Evolutionary conservation across 257 asterid species (phyloP), one percentile per base, ranked within the genome.

Genomic region (Ophiorrhiza pumila): DNA sequence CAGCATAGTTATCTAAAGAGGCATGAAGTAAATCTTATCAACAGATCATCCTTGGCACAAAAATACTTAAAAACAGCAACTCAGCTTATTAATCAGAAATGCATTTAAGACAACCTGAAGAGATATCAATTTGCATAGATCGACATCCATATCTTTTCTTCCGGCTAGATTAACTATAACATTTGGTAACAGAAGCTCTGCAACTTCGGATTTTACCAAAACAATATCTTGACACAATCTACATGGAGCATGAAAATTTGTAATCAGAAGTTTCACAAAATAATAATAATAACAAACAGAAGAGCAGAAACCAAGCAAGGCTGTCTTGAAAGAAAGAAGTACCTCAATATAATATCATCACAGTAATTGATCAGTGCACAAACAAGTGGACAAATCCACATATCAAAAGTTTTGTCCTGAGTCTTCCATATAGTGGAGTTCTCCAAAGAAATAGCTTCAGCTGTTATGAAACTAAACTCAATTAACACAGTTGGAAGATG

Each of bases 201-300:
- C 92, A 78, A 94, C 94, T 86, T 94, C 99, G 70, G 88, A 83
- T 84, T 94, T 94, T 74, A 85, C 88, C 79, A 87, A 83, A 77
- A 87, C 96, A 77, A 94, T 86, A 78, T 94, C 95, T 80, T 87
- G 99, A 80, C 96, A 91, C 72, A 94, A 86, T 77, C 99, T 94
- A 92, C 75, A 79, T 76, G 50, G 56, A 68, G 53, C 46, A 74
- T 45, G 29, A 56, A 63, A 18, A 74, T 43, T 34, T 65, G 7
- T 37, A 10, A 23, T 43, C 12, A 56, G 64, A 63, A 29, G 39
- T 5, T 67, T 61, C 43, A 65, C 29, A 43, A 55, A 67, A 66
- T 63, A 41, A n/a, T n/a, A 31, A 35, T 43, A 63, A 67, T 13
- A 65, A 66, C 34, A 58, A 73, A 73, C 4, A 71, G 5, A 45